Evolutionary conservation across 345 rosid genomes (phyloP), one percentile per base, ranked within the genome.

Genomic region (Zanthoxylum bungeanum): DNA sequence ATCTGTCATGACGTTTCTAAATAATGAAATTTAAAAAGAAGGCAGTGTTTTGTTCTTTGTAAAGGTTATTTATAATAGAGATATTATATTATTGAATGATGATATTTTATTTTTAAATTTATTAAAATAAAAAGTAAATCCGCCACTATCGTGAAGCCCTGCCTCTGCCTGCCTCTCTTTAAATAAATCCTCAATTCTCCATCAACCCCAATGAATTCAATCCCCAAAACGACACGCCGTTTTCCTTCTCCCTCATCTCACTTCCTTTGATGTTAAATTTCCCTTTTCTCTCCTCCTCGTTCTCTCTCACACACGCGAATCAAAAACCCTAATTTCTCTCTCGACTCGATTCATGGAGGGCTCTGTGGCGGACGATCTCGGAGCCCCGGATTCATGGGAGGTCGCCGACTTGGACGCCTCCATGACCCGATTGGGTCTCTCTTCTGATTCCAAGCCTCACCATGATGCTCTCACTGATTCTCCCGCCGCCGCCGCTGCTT

Each of bases 351-450:
- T 33, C 44, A 87, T 90, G 95, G 92, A 79, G 85, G 90, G 87
- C 77, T 79, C 95, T 85, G 85, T 62, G 87, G 83, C 58, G 77
- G 91, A 85, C 77, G 96, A 88, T 83, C 75, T 84, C 66, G 92
- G 86, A 60, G 86, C 93, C 75, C 89, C 91, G 47, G 96, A 88
- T 58, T 88, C 93, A 22, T 90, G 96, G 96, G 96, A 90, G 87
- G 86, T 79, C 16, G 96, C 88, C 72, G 91, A 90, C 79, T 70
- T 90, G 82, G 96, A 90, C 57, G 88, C 87, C 40, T 73, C 93
- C 62, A 79, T 88, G 90, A 85, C 75, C 68, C 88, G 96, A 31
- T 74, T 90, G 85, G 76, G 83, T 82, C 88, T 90, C 36, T 79
- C 83, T 51, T 63, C 79, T 31, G 49, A 44, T 44, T 66, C 84